Evolutionary conservation across 352 stramenopile species (phyloP).

Genomic region (Globisporangium heterothallicum): DNA sequence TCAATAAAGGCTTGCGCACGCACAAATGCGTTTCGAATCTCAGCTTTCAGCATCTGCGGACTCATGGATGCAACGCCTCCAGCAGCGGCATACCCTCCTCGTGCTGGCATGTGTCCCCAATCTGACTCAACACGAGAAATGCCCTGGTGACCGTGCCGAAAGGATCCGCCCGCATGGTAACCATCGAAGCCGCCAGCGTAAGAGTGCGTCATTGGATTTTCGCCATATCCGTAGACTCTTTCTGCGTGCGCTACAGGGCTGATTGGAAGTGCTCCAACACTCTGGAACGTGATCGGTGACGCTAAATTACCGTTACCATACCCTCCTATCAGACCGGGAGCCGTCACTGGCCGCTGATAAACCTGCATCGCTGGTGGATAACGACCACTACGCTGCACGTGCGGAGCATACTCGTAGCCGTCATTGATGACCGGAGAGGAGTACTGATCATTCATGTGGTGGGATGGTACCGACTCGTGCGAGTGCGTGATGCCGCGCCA

Average conservation of each 20-base stretch:
- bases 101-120: neutral
- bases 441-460: slow-evolving; percentile 2
- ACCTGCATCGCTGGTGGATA: neutral
- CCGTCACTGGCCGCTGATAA: slow-evolving; percentile 21
- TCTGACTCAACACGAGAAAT: slow-evolving; percentile 5
- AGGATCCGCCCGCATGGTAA: neutral
- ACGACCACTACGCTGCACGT: neutral
- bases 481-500: slow-evolving; percentile 71
- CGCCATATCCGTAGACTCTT: slow-evolving; percentile 5
- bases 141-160: neutral
- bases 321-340: slow-evolving; percentile 6
- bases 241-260: slow-evolving; percentile 20
- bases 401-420: slow-evolving; percentile 10
- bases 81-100: neutral
- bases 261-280: slow-evolving; percentile 12
- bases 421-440: neutral
- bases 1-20: slow-evolving; percentile 40
- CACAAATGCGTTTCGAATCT: slow-evolving; percentile 44
- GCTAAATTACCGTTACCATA: slow-evolving; percentile 18
- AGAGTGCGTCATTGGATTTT: slow-evolving; percentile 1
- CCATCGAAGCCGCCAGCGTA: neutral
- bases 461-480: slow-evolving; percentile 16
- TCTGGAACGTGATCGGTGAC: slow-evolving; percentile 20
- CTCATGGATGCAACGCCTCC: neutral
- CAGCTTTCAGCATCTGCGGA: slow-evolving; percentile 23